Evolutionary conservation across 352 stramenopile genomes (phyloP), one percentile per base, ranked within the genome.

Genomic region (Globisporangium iwayamae): DNA sequence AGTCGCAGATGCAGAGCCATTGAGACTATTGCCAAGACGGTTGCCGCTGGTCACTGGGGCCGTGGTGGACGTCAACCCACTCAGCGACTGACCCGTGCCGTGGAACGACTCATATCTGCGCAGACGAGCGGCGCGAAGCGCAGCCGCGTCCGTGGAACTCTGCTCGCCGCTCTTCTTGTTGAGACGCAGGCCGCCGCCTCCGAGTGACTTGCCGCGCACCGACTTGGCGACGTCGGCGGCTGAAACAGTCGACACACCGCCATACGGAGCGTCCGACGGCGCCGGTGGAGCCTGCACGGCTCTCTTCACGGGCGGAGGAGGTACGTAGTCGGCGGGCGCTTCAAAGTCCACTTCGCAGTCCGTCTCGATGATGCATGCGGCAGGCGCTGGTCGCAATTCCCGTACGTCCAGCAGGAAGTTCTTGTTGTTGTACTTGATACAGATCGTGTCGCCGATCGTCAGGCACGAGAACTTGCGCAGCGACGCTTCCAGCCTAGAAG

Each of bases 291-390:
- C 62, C n/a, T 64, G 54, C 34, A 66, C 52, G 11, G 63, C 60
- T 16, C 69, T 32, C 18, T 66, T 57, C 4, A 68, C 60, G 6
- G 77, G 71, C 8, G 74, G 60, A 10, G 85, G 81, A 16, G 79
- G 83, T 4, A 90, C 77, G 52, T 96, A 96, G 64, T 94, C 87
- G 0, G 81, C 79, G 2, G 98, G 98, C 2, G 97, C 86, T 71
- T 99, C 97, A 74, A 99, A 99, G 75, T 99, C 98, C 7, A 99
- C 95, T 72, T 99, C 98, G 65, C 96, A 99, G 76, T 99, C 98
- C 2, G 97, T 99, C 82, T 99, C 98, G 62, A 99, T 99, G 70
- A 99, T 99, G 69, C 96, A 99, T 6, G 94, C 97, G 13, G 97
- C 98, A 60, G 97, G 90, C 30, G 93, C 72, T 0, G 98, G 98